Evolutionary conservation across 352 stramenopile genomes (phyloP).

Genomic region (Phytopythium aichiense): DNA sequence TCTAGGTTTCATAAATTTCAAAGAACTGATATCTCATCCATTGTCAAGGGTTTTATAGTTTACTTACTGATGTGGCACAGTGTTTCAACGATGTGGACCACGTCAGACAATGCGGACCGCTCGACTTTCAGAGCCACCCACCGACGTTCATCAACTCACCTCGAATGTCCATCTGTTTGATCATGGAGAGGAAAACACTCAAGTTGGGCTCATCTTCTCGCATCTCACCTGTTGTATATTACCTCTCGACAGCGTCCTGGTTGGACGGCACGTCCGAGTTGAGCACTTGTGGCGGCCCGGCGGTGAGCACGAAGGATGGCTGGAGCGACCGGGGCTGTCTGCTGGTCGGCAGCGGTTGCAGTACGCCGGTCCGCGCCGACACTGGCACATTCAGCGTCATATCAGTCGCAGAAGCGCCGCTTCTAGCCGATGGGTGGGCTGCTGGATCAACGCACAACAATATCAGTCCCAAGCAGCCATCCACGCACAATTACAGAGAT

Average conservation of each 20-base stretch:
- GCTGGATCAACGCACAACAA: background rate
- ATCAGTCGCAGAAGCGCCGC: background rate
- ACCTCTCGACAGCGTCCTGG: conserved; percentile 1
- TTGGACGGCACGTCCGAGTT: background rate
- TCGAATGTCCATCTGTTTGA: too few relatives aligned
- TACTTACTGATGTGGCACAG: too few relatives aligned
- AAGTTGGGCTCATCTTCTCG: background rate
- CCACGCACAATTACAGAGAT: too few relatives aligned
- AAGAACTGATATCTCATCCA: too few relatives aligned
- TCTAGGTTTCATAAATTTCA: too few relatives aligned
- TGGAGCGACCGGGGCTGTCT: conserved; percentile 19
- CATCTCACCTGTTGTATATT: background rate
- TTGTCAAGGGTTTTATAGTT: too few relatives aligned
- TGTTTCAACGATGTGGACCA: too few relatives aligned
- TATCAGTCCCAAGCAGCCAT: background rate
- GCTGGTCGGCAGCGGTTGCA: conserved; percentile 19
- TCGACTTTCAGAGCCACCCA: too few relatives aligned
- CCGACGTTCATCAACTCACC: too few relatives aligned
- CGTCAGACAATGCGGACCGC: too few relatives aligned
- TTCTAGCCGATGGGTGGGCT: background rate
- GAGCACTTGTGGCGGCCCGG: too few relatives aligned
- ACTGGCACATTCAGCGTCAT: background rate
- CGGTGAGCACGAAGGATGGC: conserved; percentile 43
- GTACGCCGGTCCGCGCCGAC: conserved; percentile 14
- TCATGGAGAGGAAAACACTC: too few relatives aligned